Evolutionary conservation across 2,329 filamentous ascomycete genomes (phyloP), one percentile per base, ranked within the genome.

Genomic region (Teratosphaeria epicoccoides): DNA sequence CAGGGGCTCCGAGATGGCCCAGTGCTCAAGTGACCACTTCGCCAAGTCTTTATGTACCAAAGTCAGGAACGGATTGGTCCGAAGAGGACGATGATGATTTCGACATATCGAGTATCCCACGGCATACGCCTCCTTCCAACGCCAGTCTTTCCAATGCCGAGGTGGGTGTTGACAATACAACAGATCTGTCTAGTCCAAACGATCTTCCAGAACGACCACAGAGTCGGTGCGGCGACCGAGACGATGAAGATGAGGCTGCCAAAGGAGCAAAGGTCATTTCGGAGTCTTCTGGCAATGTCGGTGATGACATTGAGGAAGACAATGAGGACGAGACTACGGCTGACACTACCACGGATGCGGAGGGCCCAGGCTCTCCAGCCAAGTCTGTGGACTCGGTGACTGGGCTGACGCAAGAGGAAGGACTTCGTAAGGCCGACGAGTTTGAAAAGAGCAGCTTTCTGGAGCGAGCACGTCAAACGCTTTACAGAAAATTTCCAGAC

Each of bases 321-420:
- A 23, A 37, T 14, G 24, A 20, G 6, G 47, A 25, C 11, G 47
- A 17, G 14, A 6, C 24, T 12, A 43, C 9, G 17, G 17, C 47
- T 23, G 44, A 47, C 6, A 20, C n/a, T 11, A 25, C 20, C 12
- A 43, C n/a, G 3, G 22, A 37, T 12, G 17, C 12, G n/a, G 20
- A 46, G 24, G 43, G 33, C 6, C 12, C 26, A 17, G 40, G 5
- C 14, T 46, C 44, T 24, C 49, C 49, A 20, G 24, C 43, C 24
- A 12, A 45, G 6, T 54, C 52, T 37, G 24, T 54, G 3, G 52
- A 54, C 12, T 54, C 52, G 6, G 33, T 40, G 6, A 54, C 52
- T 14, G 49, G 49, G n/a, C 48, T 54, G 52, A 51, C 44, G 12
- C 49, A 51, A 24, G n/a, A n/a, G 20, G 45, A 54, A 46, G 52